Evolutionary conservation across 371 early-diverging fungal species (phyloP), one percentile per base, ranked within the genome.

Genomic region (Rozella allomycis): DNA sequence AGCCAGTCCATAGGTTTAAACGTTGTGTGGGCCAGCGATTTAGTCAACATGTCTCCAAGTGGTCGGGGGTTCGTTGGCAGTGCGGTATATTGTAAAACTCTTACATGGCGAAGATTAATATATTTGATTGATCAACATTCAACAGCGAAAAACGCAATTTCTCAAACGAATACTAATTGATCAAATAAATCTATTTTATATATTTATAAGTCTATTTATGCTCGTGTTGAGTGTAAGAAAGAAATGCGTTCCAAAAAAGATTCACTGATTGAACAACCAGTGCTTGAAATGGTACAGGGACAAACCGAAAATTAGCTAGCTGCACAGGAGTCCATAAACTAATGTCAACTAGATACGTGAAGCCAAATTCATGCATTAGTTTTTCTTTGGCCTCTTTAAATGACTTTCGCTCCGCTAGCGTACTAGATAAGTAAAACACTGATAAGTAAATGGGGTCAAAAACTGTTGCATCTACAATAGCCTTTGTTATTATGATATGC

Each of bases 161-260:
- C n/a, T n/a, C n/a, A n/a, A n/a, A n/a, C n/a, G n/a, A n/a, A n/a
- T n/a, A n/a, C n/a, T n/a, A n/a, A n/a, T n/a, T n/a, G n/a, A n/a
- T n/a, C n/a, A n/a, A n/a, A n/a, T n/a, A n/a, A n/a, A n/a, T n/a
- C n/a, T n/a, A n/a, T n/a, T n/a, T n/a, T n/a, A n/a, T n/a, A n/a
- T n/a, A n/a, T n/a, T n/a, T n/a, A n/a, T n/a, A n/a, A n/a, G n/a
- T n/a, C n/a, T n/a, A n/a, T n/a, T n/a, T n/a, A n/a, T n/a, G 26
- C 13, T 33, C 20, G 30, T 48, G 49, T 25, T 41, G 35, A 23
- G 42, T 38, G 25, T 36, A 48, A 25, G 37, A 36, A 30, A 48
- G 20, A 32, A 39, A 48, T 19, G 49, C 44, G 33, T 48, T 48
- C 49, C 49, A 48, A 20, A 43, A 41, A 9, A 48, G 34, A 30